Percentiles rank a stretch among this genome's conserved stretches.
These are phyloP conservation scores for Castanopsis chinensis DNA, from an alignment of 306 rosid genomes.

Conservation along the genomic window DNA sequence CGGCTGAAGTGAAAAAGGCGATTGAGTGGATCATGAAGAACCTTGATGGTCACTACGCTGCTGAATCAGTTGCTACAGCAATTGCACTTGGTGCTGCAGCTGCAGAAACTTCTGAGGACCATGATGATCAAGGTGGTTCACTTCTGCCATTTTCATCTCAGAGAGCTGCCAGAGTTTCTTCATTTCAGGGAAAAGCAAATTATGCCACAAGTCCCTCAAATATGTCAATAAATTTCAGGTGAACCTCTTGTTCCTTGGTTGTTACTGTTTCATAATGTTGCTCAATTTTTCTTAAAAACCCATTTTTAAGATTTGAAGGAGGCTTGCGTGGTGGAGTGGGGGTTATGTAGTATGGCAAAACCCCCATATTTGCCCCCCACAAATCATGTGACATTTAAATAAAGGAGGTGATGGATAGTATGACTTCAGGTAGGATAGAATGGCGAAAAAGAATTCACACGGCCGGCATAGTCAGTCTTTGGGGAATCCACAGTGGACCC, in stretches of 20 bases:
- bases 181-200: constrained; percentile 62
- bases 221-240: constrained; percentile 94
- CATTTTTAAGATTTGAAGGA: not conserved
- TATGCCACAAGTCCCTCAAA: constrained; percentile 76
- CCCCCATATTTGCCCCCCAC: too few relatives aligned
- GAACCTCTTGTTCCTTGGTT: constrained; percentile 24
- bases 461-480: too few relatives aligned
- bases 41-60: constrained; percentile 92
- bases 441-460: too few relatives aligned
- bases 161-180: constrained; percentile 46
- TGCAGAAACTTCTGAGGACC: constrained; percentile 66
- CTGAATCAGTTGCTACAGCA: constrained; percentile 91
- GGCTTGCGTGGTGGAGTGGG: too few relatives aligned
- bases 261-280: constrained; percentile 7
- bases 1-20: constrained; percentile 95
- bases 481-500: too few relatives aligned
- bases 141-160: constrained; percentile 53
- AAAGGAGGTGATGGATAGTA: too few relatives aligned
- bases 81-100: constrained; percentile 84
- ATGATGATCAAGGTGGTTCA: constrained; percentile 41
- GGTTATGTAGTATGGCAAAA: too few relatives aligned
- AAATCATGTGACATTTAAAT: too few relatives aligned
- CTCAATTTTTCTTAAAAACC: constrained; percentile 5
- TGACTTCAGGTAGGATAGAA: too few relatives aligned
- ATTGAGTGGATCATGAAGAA: constrained; percentile 95